Base-by-base conservation (phyloP, 306 rosid species). In the Erythrophleum fordii region DNA sequence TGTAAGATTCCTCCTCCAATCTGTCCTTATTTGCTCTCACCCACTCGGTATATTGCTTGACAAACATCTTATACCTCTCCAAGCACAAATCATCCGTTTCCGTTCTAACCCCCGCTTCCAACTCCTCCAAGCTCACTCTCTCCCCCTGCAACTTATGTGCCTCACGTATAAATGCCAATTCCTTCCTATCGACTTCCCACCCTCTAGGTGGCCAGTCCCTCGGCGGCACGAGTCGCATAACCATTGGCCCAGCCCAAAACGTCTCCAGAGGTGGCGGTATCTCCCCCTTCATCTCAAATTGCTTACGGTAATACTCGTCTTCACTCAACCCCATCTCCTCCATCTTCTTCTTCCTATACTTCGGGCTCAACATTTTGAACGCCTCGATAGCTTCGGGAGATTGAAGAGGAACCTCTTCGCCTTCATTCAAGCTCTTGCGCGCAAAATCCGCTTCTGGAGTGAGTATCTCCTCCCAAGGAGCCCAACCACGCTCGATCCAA, bases 401-500 rank as follows among this genome's bases (percentile, higher is more conserved):
- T n/a, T 85, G 85, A 9, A 95, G 96, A 22, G 98, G 82, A 11
- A 95, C 94, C 69, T 95, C 99, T 70, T 93, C 97, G 16, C 99
- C 99, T 80, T 95, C 99, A 81, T 93, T 90, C 76, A 95, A 88
- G 77, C 93, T 88, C 84, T 89, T 87, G 2, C 94, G 91, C 1
- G 99, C 99, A 77, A 95, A 95, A 61, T 93, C 88, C 1, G 88
- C 99, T 72, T 95, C 99, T 0, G 98, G 97, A 3, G 98, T 64
- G 77, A 95, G 92, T 42, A 95, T 82, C 64, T 95, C 99, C 35
- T 95, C 99, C 99, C 99, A 95, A 0, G 99, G 99, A 22, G 98
- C 99, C 99, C 99, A 95, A 1, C 98, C 97, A 0, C 98, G 97
- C 69, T 93, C 97, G 42, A 89, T 77, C 99, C 99, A 95, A 90